A percentile compares a stretch with the other conserved stretches of the same genome.
Evolutionary conservation across 805 yeast species (phyloP).

Genomic region (Lachancea meyersii): DNA sequence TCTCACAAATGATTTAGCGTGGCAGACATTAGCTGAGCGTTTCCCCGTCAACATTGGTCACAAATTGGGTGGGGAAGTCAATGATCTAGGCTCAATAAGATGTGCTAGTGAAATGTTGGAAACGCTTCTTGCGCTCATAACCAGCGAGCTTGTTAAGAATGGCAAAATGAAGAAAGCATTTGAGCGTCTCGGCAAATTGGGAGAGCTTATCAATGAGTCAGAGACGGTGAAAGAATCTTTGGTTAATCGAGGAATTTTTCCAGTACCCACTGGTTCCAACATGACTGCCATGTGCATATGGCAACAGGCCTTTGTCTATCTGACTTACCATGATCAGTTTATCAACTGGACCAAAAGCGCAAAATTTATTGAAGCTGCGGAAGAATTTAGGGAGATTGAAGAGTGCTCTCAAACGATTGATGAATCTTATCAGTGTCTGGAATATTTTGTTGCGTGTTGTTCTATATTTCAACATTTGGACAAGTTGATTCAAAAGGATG

Average conservation of each 20-base stretch:
- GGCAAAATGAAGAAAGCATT: not conserved
- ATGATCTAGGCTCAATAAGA: not conserved
- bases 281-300: not conserved
- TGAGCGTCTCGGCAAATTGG: not conserved
- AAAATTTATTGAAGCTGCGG: not conserved
- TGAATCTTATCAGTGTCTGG: not conserved
- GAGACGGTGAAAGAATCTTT: not conserved
- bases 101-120: not conserved
- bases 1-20: not conserved
- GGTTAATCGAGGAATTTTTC: not conserved
- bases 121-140: not conserved
- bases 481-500: not conserved
- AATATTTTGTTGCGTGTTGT: constrained; percentile 7
- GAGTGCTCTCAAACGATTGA: not conserved
- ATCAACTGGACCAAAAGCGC: not conserved
- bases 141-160: not conserved
- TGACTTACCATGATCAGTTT: not conserved
- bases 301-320: not conserved
- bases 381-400: not conserved
- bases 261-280: not conserved
- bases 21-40: not conserved
- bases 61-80: not conserved
- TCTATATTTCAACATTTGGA: constrained; percentile 1
- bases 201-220: not conserved
- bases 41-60: not conserved